Conservation (phyloP, 1,284 basidiomycete genomes). For the Inonotus obliquus region DNA sequence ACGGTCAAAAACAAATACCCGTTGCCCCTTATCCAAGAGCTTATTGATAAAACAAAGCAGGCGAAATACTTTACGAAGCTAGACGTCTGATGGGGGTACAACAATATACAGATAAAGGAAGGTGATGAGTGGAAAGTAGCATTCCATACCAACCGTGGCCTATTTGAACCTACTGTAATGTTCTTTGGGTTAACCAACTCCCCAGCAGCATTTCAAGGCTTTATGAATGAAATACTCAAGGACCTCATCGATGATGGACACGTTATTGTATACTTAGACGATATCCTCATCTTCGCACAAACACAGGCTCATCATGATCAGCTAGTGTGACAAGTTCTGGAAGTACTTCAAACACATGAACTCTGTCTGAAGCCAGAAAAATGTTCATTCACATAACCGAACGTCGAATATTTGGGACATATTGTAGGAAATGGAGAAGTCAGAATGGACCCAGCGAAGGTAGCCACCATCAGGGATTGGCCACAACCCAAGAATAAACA, state of each 20-base stretch:
- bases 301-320: not conserved
- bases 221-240: not conserved
- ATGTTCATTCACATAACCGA: not conserved
- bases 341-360: not conserved
- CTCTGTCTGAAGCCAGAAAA: not conserved
- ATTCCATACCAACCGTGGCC: not conserved
- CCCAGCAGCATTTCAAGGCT: not conserved
- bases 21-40: conserved; percentile 33
- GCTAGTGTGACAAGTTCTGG: not conserved
- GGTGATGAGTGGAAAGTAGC: not conserved
- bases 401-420: not conserved
- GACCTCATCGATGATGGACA: not conserved
- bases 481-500: not conserved
- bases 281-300: not conserved
- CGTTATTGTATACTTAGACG: not conserved
- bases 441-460: not conserved
- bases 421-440: not conserved
- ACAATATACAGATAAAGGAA: conserved; percentile 16
- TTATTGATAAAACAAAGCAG: conserved; percentile 27
- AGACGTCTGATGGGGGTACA: conserved; percentile 31
- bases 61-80: conserved; percentile 34
- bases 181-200: not conserved
- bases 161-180: not conserved
- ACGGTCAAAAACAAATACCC: conserved; percentile 35
- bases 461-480: not conserved